Conservation (phyloP, 345 rosid genomes). For the Geranium brycei region DNA sequence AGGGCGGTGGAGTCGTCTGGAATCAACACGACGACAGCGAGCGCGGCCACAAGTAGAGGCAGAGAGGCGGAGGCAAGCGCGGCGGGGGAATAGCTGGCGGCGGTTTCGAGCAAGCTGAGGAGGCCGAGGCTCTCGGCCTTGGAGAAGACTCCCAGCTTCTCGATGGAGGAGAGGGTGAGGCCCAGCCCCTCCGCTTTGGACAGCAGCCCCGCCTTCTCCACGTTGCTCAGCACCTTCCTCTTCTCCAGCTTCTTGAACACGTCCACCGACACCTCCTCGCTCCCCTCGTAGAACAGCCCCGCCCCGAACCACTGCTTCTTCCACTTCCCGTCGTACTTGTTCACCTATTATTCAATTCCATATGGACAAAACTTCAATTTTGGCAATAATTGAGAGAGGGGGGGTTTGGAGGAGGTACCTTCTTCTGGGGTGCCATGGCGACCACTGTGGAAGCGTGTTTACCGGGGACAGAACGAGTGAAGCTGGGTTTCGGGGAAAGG, state of each 20-base stretch:
- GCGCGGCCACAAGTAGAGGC: conserved; percentile 62
- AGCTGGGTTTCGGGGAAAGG: conserved; percentile 20
- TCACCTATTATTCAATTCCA: conserved; percentile 32
- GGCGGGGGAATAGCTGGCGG: conserved; percentile 49
- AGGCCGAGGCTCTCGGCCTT: conserved; percentile 90
- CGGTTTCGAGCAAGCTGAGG: conserved; percentile 62
- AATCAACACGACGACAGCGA: conserved; percentile 49
- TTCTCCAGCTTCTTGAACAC: conserved; percentile 89
- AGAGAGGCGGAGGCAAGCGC: conserved; percentile 62
- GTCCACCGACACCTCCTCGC: conserved; percentile 71
- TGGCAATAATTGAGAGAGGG: background rate
- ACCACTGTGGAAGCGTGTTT: conserved; percentile 34
- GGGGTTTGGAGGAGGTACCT: conserved; percentile 26
- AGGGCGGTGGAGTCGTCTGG: conserved; percentile 73
- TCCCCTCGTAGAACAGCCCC: conserved; percentile 73
- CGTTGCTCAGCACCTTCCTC: conserved; percentile 70
- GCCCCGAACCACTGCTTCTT: conserved; percentile 86
- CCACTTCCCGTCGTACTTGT: conserved; percentile 61
- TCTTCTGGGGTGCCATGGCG: conserved; percentile 69
- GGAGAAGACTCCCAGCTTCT: conserved; percentile 70
- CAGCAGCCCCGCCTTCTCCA: conserved; percentile 69
- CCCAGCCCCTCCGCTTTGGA: conserved; percentile 78
- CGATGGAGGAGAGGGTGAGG: conserved; percentile 67
- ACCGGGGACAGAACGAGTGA: conserved; percentile 16
- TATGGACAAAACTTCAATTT: background rate